phyloP scores from a whole-genome alignment of 305 asterid species.

The Withania somnifera region DNA sequence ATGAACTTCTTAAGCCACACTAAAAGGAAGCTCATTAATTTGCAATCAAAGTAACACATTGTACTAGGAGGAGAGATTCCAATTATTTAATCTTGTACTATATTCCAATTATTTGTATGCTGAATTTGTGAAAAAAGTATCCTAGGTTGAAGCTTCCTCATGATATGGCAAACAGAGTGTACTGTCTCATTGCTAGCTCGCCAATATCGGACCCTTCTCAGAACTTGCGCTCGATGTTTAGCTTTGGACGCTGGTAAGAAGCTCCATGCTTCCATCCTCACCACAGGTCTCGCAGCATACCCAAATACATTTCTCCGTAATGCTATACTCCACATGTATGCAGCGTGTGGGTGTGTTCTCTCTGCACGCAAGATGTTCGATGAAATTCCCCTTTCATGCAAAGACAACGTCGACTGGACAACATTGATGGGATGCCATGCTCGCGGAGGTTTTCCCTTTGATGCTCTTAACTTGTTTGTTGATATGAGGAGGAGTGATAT shows the following conservation, averaged over 20 bases:
- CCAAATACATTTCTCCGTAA: conserved; percentile 47
- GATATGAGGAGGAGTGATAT: conserved; percentile 33
- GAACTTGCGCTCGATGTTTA: conserved; percentile 47
- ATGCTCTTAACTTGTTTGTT: conserved; percentile 38
- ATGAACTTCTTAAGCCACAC: no score
- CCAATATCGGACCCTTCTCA: conserved; percentile 45
- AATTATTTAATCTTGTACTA: no score
- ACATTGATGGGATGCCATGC: conserved; percentile 46
- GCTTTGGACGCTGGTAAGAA: conserved; percentile 34
- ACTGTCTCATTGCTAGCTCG: conserved; percentile 39
- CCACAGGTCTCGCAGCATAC: conserved; percentile 32
- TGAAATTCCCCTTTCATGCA: conserved; percentile 37
- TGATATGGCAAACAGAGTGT: conserved; percentile 36
- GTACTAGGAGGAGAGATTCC: no score
- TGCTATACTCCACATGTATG: conserved; percentile 48
- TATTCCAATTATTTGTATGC: neutral
- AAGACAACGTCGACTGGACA: conserved; percentile 74
- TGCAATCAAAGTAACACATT: no score
- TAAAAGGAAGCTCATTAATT: no score
- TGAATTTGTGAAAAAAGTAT: neutral
- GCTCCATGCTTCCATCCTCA: conserved; percentile 54
- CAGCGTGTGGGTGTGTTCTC: conserved; percentile 25
- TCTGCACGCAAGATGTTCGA: conserved; percentile 62
- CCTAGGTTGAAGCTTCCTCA: neutral
- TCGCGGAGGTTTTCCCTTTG: conserved; percentile 28